Base-by-base conservation (phyloP, 179 eudicot genomes). In the Amaranthus tricolor region DNA sequence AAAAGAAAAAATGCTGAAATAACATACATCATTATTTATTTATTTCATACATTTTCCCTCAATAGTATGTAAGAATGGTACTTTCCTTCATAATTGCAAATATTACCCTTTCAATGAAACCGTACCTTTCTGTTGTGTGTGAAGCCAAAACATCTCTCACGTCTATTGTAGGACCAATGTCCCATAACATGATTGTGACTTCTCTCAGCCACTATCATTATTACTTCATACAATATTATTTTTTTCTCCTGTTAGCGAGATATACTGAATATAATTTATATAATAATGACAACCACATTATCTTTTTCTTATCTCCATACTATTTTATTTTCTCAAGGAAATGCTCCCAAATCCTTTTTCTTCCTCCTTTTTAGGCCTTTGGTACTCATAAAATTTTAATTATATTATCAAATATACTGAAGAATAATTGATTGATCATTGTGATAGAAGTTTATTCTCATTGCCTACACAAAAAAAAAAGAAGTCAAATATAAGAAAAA, bases 131-230 rank as follows among this genome's bases (percentile, higher is more conserved):
- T 49, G 9, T 47, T 11, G 5, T 51, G 20, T 21, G 24, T 51
- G 47, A 13, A 6, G 17, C 20, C 58, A 49, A 66, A 48, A 16
- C 8, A 19, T 60, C 8, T 9, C 13, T n/a, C 48, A 17, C 40
- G n/a, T 9, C 44, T 11, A 51, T 51, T 52, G 71, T 68, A 68
- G 71, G 71, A 51, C 71, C 71, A 21, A 24, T 21, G 59, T 58
- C 58, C 40, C 59, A 68, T 52, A 20, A 68, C 24, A 0, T 51
- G 71, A 68, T 21, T 20, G 51, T 51, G 71, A 51, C 71, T 68
- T 68, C 45, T 31, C 40, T 50, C 58, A 50, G 14, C 59, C 71
- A 68, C 12, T 6, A 68, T 52, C n/a, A 68, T 68, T 21, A 8
- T 19, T 24, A 24, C 31, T 24, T 24, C 31, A 24, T 24, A 24